Evolutionary conservation across 305 asterid genomes (phyloP).

Genomic region (Euphrasia arctica): DNA sequence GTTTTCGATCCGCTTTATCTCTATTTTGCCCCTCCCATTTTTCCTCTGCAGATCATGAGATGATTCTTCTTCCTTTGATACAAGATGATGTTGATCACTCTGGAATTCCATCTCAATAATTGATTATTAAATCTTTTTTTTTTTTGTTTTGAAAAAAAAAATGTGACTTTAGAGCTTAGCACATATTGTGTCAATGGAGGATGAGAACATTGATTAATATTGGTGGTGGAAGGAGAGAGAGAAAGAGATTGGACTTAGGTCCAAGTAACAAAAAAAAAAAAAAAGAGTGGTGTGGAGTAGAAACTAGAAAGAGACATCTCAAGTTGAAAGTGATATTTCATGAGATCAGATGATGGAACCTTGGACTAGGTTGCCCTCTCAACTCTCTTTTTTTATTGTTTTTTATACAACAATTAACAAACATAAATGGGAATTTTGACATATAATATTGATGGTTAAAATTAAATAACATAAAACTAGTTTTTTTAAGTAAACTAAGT

Average conservation of each 20-base stretch:
- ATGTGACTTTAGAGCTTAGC: neutral
- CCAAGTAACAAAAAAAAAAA: neutral
- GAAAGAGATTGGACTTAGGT: conserved; percentile 2
- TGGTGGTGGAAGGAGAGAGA: conserved; percentile 21
- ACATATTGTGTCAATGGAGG: conserved; percentile 10
- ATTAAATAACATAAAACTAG: too few relatives aligned
- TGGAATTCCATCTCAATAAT: conserved; percentile 37
- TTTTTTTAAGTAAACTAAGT: too few relatives aligned
- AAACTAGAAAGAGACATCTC: conserved; percentile 35
- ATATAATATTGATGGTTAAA: conserved; percentile 4
- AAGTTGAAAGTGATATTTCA: conserved; percentile 51
- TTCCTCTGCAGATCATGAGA: conserved; percentile 42
- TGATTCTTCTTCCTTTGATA: conserved; percentile 51
- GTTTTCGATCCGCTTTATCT: conserved; percentile 91
- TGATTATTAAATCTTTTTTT: neutral
- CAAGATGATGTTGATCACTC: conserved; percentile 33
- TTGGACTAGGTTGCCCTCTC: conserved; percentile 47
- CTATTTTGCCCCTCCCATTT: conserved; percentile 73
- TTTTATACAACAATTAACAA: neutral
- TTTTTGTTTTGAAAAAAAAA: neutral
- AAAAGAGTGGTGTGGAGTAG: conserved; percentile 27
- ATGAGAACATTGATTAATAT: conserved; percentile 19
- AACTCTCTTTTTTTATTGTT: conserved; percentile 29
- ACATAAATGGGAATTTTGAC: conserved; percentile 22
- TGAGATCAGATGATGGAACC: conserved; percentile 48